Evolutionary conservation across 331 rosid species (phyloP).

Genomic region (Malus hybrid): DNA sequence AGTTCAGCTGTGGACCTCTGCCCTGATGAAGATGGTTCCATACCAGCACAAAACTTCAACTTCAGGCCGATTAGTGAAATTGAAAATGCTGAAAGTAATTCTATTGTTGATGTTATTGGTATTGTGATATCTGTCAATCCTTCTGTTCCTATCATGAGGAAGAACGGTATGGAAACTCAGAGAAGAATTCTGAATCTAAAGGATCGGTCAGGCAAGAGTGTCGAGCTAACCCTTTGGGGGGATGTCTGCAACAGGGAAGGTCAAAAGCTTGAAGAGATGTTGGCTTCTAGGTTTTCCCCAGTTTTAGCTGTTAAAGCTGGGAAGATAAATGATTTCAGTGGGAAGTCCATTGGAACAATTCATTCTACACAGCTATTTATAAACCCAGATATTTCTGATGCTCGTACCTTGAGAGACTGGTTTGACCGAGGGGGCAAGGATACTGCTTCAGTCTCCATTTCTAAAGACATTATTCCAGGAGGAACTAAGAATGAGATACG

Average conservation of each 20-base stretch:
- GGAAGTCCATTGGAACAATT: slow-evolving; percentile 85
- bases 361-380: slow-evolving; percentile 84
- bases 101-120: slow-evolving; percentile 81
- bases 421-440: slow-evolving; percentile 72
- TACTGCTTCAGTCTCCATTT: slow-evolving; percentile 59
- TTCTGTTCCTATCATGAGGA: slow-evolving; percentile 83
- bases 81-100: slow-evolving; percentile 66
- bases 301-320: slow-evolving; percentile 89
- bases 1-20: slow-evolving; percentile 75
- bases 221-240: slow-evolving; percentile 95
- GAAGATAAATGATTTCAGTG: slow-evolving; percentile 82
- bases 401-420: slow-evolving; percentile 64
- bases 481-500: slow-evolving; percentile 69
- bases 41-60: slow-evolving; percentile 80
- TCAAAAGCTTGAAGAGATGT: slow-evolving; percentile 69
- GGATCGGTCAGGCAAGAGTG: slow-evolving; percentile 70
- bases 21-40: slow-evolving; percentile 86
- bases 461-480: slow-evolving; percentile 60
- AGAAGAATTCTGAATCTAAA: slow-evolving; percentile 74
- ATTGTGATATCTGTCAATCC: slow-evolving; percentile 75
- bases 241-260: slow-evolving; percentile 97
- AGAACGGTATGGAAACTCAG: slow-evolving; percentile 97
- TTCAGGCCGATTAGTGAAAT: slow-evolving; percentile 79
- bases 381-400: slow-evolving; percentile 77
- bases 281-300: slow-evolving; percentile 51